Percentiles rank a stretch among this genome's conserved stretches.
These are phyloP conservation scores for Spiraea crenata DNA, from an alignment of 331 rosid genomes.

Conservation along the genomic window DNA sequence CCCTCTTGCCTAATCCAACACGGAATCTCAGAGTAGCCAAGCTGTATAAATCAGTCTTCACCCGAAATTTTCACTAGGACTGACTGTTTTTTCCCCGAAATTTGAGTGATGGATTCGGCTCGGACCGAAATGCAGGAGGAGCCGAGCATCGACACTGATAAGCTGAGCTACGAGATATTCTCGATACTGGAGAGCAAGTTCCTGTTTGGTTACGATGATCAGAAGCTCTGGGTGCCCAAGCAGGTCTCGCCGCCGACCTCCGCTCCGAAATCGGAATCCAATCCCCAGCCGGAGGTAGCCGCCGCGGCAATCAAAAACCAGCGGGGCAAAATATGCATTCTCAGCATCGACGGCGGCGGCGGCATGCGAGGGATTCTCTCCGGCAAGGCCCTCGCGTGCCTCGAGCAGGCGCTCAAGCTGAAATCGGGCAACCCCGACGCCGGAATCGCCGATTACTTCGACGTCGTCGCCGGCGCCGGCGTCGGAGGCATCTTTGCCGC, in stretches of 20 bases:
- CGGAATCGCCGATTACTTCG: constrained; percentile 89
- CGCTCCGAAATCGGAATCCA: constrained; percentile 37
- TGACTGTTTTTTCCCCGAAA: not conserved
- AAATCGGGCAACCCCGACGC: constrained; percentile 92
- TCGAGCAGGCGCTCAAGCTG: constrained; percentile 69
- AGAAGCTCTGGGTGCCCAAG: constrained; percentile 91
- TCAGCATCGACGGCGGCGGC: constrained; percentile 88
- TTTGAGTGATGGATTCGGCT: constrained; percentile 49
- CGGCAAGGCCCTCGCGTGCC: constrained; percentile 84
- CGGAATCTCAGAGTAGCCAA: not conserved
- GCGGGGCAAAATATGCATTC: constrained; percentile 91
- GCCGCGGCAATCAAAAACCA: constrained; percentile 80
- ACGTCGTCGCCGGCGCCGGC: constrained; percentile 86
- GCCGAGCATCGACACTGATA: constrained; percentile 95
- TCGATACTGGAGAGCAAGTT: constrained; percentile 91
- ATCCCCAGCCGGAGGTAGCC: constrained; percentile 25
- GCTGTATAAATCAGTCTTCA: too few species aligned
- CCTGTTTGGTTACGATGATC: constrained; percentile 89
- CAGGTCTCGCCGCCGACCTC: constrained; percentile 41
- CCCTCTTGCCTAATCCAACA: not conserved
- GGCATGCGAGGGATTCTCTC: constrained; percentile 94
- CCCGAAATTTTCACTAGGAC: too few species aligned
- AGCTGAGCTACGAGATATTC: constrained; percentile 93
- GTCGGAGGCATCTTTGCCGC: constrained; percentile 87
- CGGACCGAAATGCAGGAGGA: constrained; percentile 83